phyloP scores from a whole-genome alignment of 2,329 filamentous ascomycete genomes.

The Colletotrichum magnum region DNA sequence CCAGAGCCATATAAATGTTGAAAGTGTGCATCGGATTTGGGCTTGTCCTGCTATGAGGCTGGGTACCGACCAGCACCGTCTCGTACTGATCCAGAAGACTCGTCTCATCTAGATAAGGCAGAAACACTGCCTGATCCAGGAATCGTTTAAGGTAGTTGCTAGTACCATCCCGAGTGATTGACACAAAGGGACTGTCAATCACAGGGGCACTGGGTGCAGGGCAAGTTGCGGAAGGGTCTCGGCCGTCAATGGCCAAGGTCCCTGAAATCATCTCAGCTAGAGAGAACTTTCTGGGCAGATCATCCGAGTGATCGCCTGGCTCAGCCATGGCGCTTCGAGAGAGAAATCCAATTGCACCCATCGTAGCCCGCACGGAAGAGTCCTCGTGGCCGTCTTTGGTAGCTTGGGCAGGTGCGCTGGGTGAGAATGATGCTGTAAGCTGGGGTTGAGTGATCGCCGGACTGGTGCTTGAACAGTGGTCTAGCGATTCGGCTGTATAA shows the following conservation, averaged over 20 bases:
- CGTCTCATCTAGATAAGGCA: conserved; percentile 22
- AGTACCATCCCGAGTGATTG: conserved; percentile 8
- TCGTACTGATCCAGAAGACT: conserved; percentile 25
- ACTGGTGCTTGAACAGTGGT: too few species aligned
- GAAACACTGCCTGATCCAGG: background rate
- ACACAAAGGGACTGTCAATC: conserved; percentile 10
- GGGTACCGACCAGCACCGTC: background rate
- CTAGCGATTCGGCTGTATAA: background rate
- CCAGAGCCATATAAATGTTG: conserved; percentile 29
- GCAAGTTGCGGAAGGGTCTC: conserved; percentile 22
- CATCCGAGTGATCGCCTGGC: conserved; percentile 14
- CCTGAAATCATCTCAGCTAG: conserved; percentile 22
- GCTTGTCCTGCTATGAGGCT: background rate
- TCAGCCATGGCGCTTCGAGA: conserved; percentile 37
- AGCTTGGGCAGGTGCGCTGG: background rate
- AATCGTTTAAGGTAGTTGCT: conserved; percentile 7
- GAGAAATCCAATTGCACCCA: conserved; percentile 37
- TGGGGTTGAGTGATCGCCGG: too few species aligned
- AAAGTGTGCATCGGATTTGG: conserved; percentile 14
- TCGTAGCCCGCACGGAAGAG: conserved; percentile 30
- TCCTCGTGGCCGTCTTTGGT: conserved; percentile 15
- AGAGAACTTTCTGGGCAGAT: conserved; percentile 19
- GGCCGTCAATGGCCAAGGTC: conserved; percentile 23
- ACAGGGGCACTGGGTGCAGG: background rate
- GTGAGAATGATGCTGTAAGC: background rate